These are phyloP conservation scores for Aureobasidium sp. DNA, from an alignment of 2,329 filamentous ascomycete genomes.

Conservation along the genomic window DNA sequence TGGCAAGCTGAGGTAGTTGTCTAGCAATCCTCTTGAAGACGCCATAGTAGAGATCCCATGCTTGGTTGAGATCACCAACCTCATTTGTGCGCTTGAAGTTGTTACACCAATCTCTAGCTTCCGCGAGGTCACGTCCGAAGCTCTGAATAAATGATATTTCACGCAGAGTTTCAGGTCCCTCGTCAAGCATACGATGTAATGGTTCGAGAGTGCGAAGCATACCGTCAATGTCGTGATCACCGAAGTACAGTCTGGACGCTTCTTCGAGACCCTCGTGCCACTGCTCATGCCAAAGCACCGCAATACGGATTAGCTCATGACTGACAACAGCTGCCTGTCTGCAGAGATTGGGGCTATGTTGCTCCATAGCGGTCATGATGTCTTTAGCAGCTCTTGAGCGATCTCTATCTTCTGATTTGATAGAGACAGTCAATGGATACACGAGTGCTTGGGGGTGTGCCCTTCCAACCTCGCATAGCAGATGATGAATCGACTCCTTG, in stretches of 20 bases:
- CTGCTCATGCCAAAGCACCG: conserved; percentile 95
- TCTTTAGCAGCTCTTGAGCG: conserved; percentile 81
- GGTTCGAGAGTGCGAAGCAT: conserved; percentile 92
- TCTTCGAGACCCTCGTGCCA: conserved; percentile 99
- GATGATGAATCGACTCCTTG: conserved; percentile 81
- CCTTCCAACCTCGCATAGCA: conserved; percentile 86
- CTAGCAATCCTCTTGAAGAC: conserved; percentile 93
- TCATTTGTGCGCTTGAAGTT: conserved; percentile 86
- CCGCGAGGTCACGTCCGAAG: conserved; percentile 88
- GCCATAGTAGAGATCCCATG: conserved; percentile 98
- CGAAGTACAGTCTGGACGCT: conserved; percentile 92
- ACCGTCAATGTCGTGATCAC: conserved; percentile 92
- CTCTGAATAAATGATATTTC: conserved; percentile 98
- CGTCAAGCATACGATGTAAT: conserved; percentile 71
- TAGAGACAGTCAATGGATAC: conserved; percentile 93
- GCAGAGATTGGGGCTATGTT: conserved; percentile 85
- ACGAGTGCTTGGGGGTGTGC: conserved; percentile 94
- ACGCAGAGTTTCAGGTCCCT: conserved; percentile 80
- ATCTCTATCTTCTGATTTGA: conserved; percentile 85
- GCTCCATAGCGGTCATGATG: conserved; percentile 97
- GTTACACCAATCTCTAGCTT: conserved; percentile 92
- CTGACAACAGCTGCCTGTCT: conserved; percentile 94
- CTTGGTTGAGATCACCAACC: conserved; percentile 90
- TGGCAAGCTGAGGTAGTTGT: conserved; percentile 87
- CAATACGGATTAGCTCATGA: conserved; percentile 92